Conservation (phyloP, 371 early-diverging fungal genomes). For the Haplosporangium sp. region DNA sequence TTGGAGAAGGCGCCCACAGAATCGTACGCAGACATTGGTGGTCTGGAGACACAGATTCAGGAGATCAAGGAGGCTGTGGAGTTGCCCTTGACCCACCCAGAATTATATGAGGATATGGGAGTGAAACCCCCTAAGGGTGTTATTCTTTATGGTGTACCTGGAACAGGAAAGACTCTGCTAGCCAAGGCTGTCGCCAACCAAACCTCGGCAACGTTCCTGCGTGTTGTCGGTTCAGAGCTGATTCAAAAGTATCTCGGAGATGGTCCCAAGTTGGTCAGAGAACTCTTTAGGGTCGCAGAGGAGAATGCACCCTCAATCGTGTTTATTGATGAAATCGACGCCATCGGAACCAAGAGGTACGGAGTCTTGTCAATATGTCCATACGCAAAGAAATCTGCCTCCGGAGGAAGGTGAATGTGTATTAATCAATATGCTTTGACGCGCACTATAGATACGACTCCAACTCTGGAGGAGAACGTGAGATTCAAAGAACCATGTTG, state of each 20-base stretch:
- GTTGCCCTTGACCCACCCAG: constrained; percentile 99
- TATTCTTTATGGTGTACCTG: constrained; percentile 99
- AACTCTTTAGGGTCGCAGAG: constrained; percentile 99
- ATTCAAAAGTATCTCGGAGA: constrained; percentile 99
- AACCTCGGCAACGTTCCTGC: constrained; percentile 99
- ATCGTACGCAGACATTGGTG: constrained; percentile 99
- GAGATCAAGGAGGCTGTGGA: constrained; percentile 99
- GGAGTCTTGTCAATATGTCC: background rate
- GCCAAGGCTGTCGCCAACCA: constrained; percentile 99
- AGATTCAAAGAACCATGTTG: constrained; percentile 99
- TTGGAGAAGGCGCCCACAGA: constrained; percentile 99
- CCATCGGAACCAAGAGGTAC: constrained; percentile 97
- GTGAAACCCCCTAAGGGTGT: constrained; percentile 99
- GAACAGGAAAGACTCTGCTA: constrained; percentile 99
- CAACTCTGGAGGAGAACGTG: constrained; percentile 97
- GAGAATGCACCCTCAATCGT: constrained; percentile 99
- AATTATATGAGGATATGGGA: constrained; percentile 99
- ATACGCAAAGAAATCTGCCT: too few relatives aligned
- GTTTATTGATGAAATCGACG: constrained; percentile 99
- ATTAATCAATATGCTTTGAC: background rate
- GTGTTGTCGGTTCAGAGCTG: constrained; percentile 99
- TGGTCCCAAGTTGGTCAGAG: constrained; percentile 99
- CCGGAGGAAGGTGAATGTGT: background rate
- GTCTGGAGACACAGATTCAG: constrained; percentile 98
- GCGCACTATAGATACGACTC: constrained; percentile 84